Evolutionary conservation across 192 early-diverging fungal genomes (phyloP), one percentile per base, ranked within the genome.

Genomic region (Jimgerdemannia flammicorona): DNA sequence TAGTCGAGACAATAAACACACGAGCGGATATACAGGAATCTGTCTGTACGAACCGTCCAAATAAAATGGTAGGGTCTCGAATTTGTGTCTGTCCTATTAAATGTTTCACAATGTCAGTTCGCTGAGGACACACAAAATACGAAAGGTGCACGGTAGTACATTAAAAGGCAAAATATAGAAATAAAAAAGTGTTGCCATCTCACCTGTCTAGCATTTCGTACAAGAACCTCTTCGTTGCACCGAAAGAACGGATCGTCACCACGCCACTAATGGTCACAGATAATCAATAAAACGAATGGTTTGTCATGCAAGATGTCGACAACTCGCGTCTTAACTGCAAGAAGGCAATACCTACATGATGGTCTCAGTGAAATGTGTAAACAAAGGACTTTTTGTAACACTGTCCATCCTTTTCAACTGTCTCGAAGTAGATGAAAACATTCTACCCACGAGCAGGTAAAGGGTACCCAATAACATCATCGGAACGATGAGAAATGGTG

Each of bases 371-470:
- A 98, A 96, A 74, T 91, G 87, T 19, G 91, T 89, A 77, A 94
- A 94, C 3, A 95, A 76, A 1, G 95, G 96, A 4, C 87, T 87
- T 72, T 90, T 86, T 1, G 90, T 84, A 20, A 91, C 86, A 1
- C 92, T 91, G 75, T 96, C 94, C 18, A 97, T 83, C 19, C 95
- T 88, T 84, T 97, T 95, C 54, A 97, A 84, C 81, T 97, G 94
- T 67, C 95, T 87, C 4, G 88, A 90, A 3, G 88, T 79, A n/a
- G 44, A 49, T 80, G 89, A 82, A 94, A 77, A 78, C 85, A 94
- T 70, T 79, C 81, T 14, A 6, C 88, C 90, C 40, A 94, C 71
- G 29, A 76, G 66, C 4, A 81, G 75, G 72, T 91, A 93, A 40
- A 87, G 10, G 0, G 71, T 54, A 7, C 78, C 79, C 29, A 87